Conservation (phyloP, 495 filamentous ascomycete species). For the Penicillium waksmanii region DNA sequence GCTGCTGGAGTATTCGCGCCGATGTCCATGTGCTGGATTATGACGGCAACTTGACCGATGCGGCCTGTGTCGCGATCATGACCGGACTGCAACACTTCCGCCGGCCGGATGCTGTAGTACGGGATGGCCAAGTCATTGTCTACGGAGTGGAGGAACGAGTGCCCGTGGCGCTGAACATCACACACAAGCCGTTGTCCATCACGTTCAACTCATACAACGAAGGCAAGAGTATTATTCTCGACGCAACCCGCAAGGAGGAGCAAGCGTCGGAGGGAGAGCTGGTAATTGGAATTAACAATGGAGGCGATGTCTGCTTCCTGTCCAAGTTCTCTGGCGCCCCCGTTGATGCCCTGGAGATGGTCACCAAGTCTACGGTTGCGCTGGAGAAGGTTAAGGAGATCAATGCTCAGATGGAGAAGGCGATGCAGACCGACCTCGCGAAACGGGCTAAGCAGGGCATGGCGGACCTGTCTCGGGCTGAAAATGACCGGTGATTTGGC, state of each 20-base stretch:
- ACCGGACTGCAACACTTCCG: conserved; percentile 88
- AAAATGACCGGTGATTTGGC: conserved; percentile 63
- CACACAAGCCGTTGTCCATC: conserved; percentile 87
- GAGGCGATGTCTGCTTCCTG: conserved; percentile 90
- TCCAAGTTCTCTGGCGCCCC: conserved; percentile 84
- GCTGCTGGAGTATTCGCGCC: conserved; percentile 87
- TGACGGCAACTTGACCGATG: conserved; percentile 87
- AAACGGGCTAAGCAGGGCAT: conserved; percentile 74
- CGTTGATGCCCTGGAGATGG: conserved; percentile 73
- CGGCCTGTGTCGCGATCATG: conserved; percentile 81
- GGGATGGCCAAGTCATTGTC: conserved; percentile 79
- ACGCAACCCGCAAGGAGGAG: conserved; percentile 83
- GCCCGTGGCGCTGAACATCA: conserved; percentile 83
- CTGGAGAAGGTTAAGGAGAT: conserved; percentile 79
- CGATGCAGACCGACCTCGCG: conserved; percentile 75
- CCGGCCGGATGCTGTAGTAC: conserved; percentile 81
- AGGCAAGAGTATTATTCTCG: conserved; percentile 67
- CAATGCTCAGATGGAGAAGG: conserved; percentile 67
- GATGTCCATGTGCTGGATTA: conserved; percentile 88
- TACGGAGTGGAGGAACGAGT: conserved; percentile 84
- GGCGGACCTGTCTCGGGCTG: conserved; percentile 78
- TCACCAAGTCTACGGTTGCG: conserved; percentile 71
- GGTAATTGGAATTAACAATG: conserved; percentile 82
- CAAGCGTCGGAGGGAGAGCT: conserved; percentile 82
- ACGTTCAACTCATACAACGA: conserved; percentile 82